Conservation (phyloP, 2,329 filamentous ascomycete genomes). For the Hypoxylon sp. region DNA sequence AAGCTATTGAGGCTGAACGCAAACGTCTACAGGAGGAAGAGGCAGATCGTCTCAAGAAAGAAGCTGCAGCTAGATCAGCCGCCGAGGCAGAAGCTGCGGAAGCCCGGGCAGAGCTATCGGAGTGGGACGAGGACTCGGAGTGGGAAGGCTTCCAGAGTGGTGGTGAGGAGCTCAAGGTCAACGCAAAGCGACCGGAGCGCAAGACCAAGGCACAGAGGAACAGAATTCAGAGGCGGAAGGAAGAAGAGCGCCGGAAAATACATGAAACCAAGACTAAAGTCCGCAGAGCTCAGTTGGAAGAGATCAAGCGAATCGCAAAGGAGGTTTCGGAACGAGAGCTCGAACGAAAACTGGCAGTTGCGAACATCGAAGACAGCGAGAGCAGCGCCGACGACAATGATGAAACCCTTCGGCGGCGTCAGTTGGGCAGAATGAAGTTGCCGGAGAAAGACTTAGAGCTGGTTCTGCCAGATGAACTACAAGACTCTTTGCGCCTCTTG, state of each 20-base stretch:
- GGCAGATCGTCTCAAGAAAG: conserved; percentile 74
- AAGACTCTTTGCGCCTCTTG: conserved; percentile 82
- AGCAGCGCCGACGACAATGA: conserved; percentile 71
- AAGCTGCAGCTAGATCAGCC: conserved; percentile 76
- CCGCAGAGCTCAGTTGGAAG: conserved; percentile 77
- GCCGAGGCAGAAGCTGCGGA: conserved; percentile 81
- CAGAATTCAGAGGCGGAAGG: conserved; percentile 88
- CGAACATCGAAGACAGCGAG: conserved; percentile 61
- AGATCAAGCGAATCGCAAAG: conserved; percentile 77
- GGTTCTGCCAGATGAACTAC: conserved; percentile 83
- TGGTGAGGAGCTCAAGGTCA: conserved; percentile 72
- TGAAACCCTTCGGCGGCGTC: conserved; percentile 74
- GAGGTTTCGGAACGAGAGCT: conserved; percentile 71
- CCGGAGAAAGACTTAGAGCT: conserved; percentile 86
- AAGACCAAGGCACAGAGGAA: conserved; percentile 91
- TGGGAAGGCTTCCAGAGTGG: conserved; percentile 94
- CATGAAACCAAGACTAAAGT: conserved; percentile 82
- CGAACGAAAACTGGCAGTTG: conserved; percentile 63
- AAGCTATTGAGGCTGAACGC: conserved; percentile 82
- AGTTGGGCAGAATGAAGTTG: conserved; percentile 78
- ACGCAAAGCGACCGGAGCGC: conserved; percentile 81
- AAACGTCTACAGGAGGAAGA: conserved; percentile 76
- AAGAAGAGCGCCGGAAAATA: conserved; percentile 80
- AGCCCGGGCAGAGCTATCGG: conserved; percentile 72
- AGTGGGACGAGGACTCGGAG: conserved; percentile 88